Percentiles rank a stretch among this genome's conserved stretches.
phyloP scores from a whole-genome alignment of 495 filamentous ascomycete species.

The Aspergillus sclerotioniger region DNA sequence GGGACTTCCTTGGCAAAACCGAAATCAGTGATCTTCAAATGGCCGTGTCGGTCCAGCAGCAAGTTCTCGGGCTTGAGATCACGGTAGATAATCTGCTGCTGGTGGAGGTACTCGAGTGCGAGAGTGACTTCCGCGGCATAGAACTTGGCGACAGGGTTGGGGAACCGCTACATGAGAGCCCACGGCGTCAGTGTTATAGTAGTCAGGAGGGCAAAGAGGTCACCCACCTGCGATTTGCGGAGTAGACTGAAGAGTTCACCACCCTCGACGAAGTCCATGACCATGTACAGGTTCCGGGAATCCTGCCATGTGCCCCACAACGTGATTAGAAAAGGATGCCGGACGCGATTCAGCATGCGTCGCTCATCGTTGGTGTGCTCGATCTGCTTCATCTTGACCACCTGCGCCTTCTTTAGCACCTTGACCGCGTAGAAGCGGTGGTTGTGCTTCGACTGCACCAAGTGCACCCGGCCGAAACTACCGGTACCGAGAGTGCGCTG shows the following conservation, averaged over 20 bases:
- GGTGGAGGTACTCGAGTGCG: slow-evolving; percentile 94
- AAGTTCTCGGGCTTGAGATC: slow-evolving; percentile 97
- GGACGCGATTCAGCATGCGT: slow-evolving; percentile 88
- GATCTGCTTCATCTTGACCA: slow-evolving; percentile 99
- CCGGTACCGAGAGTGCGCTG: slow-evolving; percentile 91
- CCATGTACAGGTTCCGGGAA: slow-evolving; percentile 94
- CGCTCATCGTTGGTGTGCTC: slow-evolving; percentile 99
- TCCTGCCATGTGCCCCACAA: slow-evolving; percentile 99
- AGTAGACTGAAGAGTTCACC: slow-evolving; percentile 95
- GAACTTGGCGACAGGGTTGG: slow-evolving; percentile 98
- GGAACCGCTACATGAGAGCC: slow-evolving; percentile 69
- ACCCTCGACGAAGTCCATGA: slow-evolving; percentile 99
- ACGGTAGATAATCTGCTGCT: slow-evolving; percentile 92
- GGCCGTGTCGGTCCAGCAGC: slow-evolving; percentile 90
- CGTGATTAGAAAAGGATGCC: slow-evolving; percentile 96
- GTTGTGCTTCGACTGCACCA: slow-evolving; percentile 96
- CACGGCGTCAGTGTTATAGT: background rate
- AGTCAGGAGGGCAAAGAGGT: background rate
- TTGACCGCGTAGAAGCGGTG: slow-evolving; percentile 97
- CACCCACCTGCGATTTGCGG: slow-evolving; percentile 89
- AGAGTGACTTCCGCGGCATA: slow-evolving; percentile 97
- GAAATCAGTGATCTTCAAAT: slow-evolving; percentile 98
- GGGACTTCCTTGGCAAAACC: slow-evolving; percentile 98
- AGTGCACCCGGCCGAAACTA: slow-evolving; percentile 92
- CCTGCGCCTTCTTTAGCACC: slow-evolving; percentile 96